Base-by-base conservation (phyloP, 495 filamentous ascomycete genomes). In the Massariosphaeria phaeospora region DNA sequence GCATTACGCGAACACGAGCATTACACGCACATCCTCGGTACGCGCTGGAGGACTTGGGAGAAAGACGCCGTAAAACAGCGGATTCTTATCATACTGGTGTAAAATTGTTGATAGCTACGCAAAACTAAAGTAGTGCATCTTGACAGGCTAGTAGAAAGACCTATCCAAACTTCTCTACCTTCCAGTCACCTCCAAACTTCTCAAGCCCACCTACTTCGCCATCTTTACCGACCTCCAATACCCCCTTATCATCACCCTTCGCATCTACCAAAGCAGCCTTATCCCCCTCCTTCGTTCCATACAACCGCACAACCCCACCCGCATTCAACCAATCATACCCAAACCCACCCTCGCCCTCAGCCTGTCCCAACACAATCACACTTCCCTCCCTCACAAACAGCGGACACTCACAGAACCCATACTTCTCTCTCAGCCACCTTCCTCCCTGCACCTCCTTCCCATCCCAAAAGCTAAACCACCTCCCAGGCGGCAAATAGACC, bases 401-500 rank as follows among this genome's bases (percentile, higher is more conserved):
- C 4, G 66, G 66, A 11, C 57, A 43, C 4, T 27, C 62, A 12
- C 35, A 40, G 41, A 66, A 65, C 6, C 55, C 63, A 57, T 55
- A 59, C 43, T 52, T 63, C 56, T 66, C 58, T 42, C 41, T 66
- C 12, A 29, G 18, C 66, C 66, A 66, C 33, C 52, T 40, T 27
- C 57, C 53, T 13, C 61, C 64, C 11, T 52, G 12, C 5, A 86
- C 75, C 66, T 79, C 71, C 44, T 81, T 75, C 1, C 89, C 88
- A 64, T 90, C 84, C 55, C 20, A 96, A 85, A 56, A 96, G 66
- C 71, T 94, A 86, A 59, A 85, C 52, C 72, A 67, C 70, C 86
- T 87, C 0, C 89, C 89, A 1, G 88, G 79, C 33, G 96, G 67
- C 10, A 84, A 77, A 66, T 89, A 95, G 70, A 95, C 84, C 52